Evolutionary conservation across 345 rosid genomes (phyloP), one percentile per base, ranked within the genome.

Genomic region (Syzygium grande): DNA sequence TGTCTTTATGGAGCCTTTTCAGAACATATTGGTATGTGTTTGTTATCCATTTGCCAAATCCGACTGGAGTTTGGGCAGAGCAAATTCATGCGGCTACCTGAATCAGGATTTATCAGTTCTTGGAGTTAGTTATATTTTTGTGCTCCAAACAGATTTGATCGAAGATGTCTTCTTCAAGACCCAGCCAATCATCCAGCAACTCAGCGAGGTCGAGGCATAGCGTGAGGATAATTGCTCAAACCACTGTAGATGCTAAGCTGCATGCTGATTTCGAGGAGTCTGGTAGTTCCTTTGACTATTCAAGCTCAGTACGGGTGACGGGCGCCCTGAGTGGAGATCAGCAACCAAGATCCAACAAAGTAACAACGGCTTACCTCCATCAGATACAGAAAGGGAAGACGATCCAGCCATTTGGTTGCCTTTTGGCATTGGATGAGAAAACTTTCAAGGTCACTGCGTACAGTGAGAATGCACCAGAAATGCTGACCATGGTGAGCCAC

Each of bases 341-440:
- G 51, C 95, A 91, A 65, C 98, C 97, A 9, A 94, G 93, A 79
- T 94, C 99, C 51, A 96, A 97, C 94, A 95, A 91, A 87, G 96
- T 95, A 86, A 97, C 99, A 88, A 92, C 99, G 6, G 92, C 99
- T 49, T 97, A 96, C 92, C 99, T 97, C 89, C 96, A 95, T 92
- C 98, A 97, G 88, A 95, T 96, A 91, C 99, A 97, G 91, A 97
- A 97, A 91, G 98, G 99, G 89, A 96, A 96, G 94, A 90, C 89
- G 88, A 96, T 97, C 91, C 99, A 97, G 92, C 99, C 99, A 34
- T 96, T 97, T 46, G 99, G 99, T 52, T 97, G 99, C 92, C 93
- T 97, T 92, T 93, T 97, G 61, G 99, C 99, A 83, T 91, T 97
- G 84, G 98, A 97, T 79, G 99, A 96, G 88, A 97, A 96, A 91